Percentiles rank a stretch among this genome's conserved stretches.
phyloP scores from a whole-genome alignment of 768 basidiomycete genomes.

The Podaxis sp. region DNA sequence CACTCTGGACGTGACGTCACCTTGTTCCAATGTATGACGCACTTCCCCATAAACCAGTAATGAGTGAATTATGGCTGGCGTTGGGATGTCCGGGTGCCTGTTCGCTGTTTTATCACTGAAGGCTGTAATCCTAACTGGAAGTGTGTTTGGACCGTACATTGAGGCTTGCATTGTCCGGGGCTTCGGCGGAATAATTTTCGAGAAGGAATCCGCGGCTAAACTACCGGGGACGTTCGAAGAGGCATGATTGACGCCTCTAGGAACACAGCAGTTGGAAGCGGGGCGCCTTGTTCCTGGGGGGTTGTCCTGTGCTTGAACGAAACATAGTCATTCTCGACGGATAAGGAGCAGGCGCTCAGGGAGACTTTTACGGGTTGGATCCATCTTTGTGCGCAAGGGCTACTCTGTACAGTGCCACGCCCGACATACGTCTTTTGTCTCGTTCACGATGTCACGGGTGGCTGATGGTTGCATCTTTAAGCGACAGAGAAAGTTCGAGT shows the following conservation, averaged over 20 bases:
- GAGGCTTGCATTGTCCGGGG: conserved; percentile 39
- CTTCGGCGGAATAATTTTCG: conserved; percentile 35
- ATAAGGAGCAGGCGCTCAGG: conserved; percentile 42
- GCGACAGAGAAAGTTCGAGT: conserved; percentile 59
- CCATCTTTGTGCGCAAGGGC: conserved; percentile 49
- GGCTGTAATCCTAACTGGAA: conserved; percentile 55
- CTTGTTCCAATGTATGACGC: too few relatives aligned
- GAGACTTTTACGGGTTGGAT: conserved; percentile 55
- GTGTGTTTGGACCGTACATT: conserved; percentile 58
- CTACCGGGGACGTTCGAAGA: conserved; percentile 48
- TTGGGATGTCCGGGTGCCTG: conserved; percentile 48
- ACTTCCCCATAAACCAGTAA: too few relatives aligned
- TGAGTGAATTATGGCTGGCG: too few relatives aligned
- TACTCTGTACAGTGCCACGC: conserved; percentile 63
- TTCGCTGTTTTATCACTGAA: conserved; percentile 65
- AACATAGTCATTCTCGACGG: conserved; percentile 44
- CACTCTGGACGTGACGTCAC: too few relatives aligned
- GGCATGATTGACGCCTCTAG: conserved; percentile 35
- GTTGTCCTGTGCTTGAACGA: conserved; percentile 79
- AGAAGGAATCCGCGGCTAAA: conserved; percentile 45
- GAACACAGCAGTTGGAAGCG: conserved; percentile 25
- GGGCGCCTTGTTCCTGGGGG: conserved; percentile 74
- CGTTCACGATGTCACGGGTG: background rate
- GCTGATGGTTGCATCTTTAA: conserved; percentile 37
- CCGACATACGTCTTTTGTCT: conserved; percentile 52